Percentiles rank a stretch among this genome's conserved stretches.
These are phyloP conservation scores for Stephania japonica DNA, from an alignment of 164 flowering plant genomes.

Conservation along the genomic window DNA sequence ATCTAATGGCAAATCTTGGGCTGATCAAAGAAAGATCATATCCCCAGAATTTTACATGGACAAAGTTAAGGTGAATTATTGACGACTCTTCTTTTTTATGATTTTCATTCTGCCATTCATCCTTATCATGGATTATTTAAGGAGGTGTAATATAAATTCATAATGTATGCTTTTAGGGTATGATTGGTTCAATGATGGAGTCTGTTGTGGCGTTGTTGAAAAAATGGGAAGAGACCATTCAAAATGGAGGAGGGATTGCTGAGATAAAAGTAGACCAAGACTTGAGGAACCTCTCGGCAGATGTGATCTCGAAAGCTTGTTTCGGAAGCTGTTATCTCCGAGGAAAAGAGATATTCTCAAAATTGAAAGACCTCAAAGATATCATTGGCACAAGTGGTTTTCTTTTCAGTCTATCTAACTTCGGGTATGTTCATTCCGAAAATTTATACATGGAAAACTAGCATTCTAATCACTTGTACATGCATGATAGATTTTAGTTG, in stretches of 20 bases:
- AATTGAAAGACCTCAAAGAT: constrained; percentile 6
- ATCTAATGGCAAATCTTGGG: constrained; percentile 41
- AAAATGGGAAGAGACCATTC: constrained; percentile 33
- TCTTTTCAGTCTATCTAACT: constrained; percentile 4
- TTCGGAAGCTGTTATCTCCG: constrained; percentile 10
- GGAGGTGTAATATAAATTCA: not conserved
- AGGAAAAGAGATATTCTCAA: constrained; percentile 14
- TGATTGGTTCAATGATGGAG: constrained; percentile 33
- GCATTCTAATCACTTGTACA: too few species aligned
- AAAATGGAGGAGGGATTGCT: constrained; percentile 22
- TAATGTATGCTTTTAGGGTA: constrained; percentile 23
- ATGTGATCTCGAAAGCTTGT: constrained; percentile 18
- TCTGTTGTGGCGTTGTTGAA: constrained; percentile 24
- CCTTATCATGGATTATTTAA: not conserved
- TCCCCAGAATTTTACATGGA: constrained; percentile 15
- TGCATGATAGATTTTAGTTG: too few species aligned
- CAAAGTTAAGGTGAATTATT: constrained; percentile 25
- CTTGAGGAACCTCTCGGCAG: constrained; percentile 12
- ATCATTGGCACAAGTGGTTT: constrained; percentile 3
- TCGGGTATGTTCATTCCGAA: not conserved
- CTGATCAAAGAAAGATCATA: constrained; percentile 24
- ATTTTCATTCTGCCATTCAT: not conserved
- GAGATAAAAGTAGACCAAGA: constrained; percentile 14
- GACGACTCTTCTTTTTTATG: not conserved
- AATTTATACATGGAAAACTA: too few species aligned